phyloP scores from a whole-genome alignment of 805 yeast genomes.

The Cyberlindnera amylophila region DNA sequence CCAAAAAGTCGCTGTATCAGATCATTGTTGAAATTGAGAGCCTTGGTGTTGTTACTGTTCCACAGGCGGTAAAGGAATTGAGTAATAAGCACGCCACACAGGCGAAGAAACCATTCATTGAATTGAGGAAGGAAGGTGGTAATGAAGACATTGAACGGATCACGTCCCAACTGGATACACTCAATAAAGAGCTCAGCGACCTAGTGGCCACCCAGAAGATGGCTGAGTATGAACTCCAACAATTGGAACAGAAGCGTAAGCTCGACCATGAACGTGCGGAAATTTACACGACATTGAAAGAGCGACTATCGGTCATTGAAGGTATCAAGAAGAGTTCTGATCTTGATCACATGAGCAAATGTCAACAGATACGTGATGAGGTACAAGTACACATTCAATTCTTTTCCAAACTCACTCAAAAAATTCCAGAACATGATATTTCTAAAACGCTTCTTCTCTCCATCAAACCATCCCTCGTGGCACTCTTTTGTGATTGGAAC shows the following conservation, averaged over 20 bases:
- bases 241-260: neutral
- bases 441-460: constrained; percentile 19
- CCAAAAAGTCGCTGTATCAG: constrained; percentile 26
- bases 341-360: neutral
- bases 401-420: neutral
- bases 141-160: constrained; percentile 17
- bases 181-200: constrained; percentile 17
- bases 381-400: neutral
- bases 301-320: neutral
- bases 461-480: constrained; percentile 21
- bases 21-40: constrained; percentile 22
- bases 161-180: constrained; percentile 13
- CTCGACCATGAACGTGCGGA: neutral
- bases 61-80: constrained; percentile 19
- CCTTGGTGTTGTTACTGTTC: constrained; percentile 19
- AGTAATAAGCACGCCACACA: constrained; percentile 25
- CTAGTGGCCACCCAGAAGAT: constrained; percentile 12
- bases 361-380: neutral
- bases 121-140: constrained; percentile 33
- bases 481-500: constrained; percentile 33
- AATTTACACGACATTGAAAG: neutral
- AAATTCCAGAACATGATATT: constrained; percentile 3
- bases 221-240: constrained; percentile 11
- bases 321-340: too few relatives aligned
- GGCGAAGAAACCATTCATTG: constrained; percentile 34